phyloP scores from a whole-genome alignment of 2,329 filamentous ascomycete genomes.

The Fusarium continuum region DNA sequence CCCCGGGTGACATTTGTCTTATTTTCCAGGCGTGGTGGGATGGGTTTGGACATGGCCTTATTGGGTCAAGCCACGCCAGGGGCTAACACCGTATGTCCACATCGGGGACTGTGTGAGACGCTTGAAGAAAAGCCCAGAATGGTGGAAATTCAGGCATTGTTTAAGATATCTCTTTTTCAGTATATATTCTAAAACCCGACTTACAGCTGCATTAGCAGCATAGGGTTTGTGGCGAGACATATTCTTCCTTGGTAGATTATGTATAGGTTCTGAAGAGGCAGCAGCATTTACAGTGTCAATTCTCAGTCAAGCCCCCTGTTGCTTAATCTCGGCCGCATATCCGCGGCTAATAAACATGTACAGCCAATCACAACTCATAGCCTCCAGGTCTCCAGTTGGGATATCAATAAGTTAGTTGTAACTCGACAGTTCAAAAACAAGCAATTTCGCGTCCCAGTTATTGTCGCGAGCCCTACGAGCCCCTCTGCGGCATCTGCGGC shows the following conservation, averaged over 20 bases:
- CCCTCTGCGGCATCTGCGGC: conserved; percentile 4
- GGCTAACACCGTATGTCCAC: conserved; percentile 17
- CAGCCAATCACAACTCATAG: conserved; percentile 33
- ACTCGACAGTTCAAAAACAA: conserved; percentile 11
- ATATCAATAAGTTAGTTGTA: not conserved
- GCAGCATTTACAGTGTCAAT: conserved; percentile 28
- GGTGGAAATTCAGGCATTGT: too few relatives aligned
- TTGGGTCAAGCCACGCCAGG: conserved; percentile 41
- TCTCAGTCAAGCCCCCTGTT: conserved; percentile 19
- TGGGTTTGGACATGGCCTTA: conserved; percentile 37
- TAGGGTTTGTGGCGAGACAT: too few relatives aligned
- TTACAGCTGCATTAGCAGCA: too few relatives aligned
- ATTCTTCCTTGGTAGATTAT: too few relatives aligned
- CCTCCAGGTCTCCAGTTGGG: not conserved
- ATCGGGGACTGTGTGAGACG: conserved; percentile 18
- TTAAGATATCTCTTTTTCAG: too few relatives aligned
- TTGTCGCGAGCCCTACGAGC: conserved; percentile 2
- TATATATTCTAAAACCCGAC: too few relatives aligned
- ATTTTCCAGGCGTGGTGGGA: conserved; percentile 3
- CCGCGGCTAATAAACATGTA: conserved; percentile 39
- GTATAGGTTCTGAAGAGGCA: too few relatives aligned
- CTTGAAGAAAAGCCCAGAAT: too few relatives aligned
- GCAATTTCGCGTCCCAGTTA: conserved; percentile 31
- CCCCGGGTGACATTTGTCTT: conserved; percentile 21
- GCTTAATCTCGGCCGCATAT: conserved; percentile 44